phyloP scores from a whole-genome alignment of 495 filamentous ascomycete genomes.

The Bathelium albidoporum region DNA sequence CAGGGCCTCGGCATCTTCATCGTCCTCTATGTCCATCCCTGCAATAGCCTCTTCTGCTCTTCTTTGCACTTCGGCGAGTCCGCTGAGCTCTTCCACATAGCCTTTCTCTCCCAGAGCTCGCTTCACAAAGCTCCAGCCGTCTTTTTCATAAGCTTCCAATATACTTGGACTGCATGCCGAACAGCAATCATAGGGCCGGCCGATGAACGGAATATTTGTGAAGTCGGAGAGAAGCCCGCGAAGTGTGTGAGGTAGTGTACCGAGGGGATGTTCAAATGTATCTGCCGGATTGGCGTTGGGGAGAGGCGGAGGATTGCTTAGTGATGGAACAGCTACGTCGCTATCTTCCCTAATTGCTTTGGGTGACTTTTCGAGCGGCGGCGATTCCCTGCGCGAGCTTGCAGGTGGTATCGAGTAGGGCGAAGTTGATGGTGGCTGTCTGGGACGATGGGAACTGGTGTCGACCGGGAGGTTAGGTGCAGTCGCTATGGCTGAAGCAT shows the following conservation, averaged over 20 bases:
- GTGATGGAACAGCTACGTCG: slow-evolving; percentile 12
- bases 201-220: slow-evolving; percentile 71
- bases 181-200: slow-evolving; percentile 78
- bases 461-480: neutral
- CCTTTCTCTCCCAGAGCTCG: slow-evolving; percentile 72
- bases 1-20: slow-evolving; percentile 42
- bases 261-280: slow-evolving; percentile 56
- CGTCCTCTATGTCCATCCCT: slow-evolving; percentile 54
- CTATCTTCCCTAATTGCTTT: slow-evolving; percentile 5
- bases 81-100: slow-evolving; percentile 84
- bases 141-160: slow-evolving; percentile 54
- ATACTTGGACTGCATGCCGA: slow-evolving; percentile 81
- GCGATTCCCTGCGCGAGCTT: neutral
- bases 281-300: slow-evolving; percentile 17
- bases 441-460: neutral
- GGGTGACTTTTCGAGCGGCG: neutral
- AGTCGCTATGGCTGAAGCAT: slow-evolving; percentile 9
- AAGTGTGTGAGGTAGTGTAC: slow-evolving; percentile 83
- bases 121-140: slow-evolving; percentile 84
- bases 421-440: neutral
- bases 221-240: slow-evolving; percentile 83
- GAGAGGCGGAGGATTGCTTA: slow-evolving; percentile 18
- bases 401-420: neutral
- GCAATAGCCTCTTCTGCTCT: slow-evolving; percentile 58
- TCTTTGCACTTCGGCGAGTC: slow-evolving; percentile 82